Evolutionary conservation across 2,329 filamentous ascomycete species (phyloP).

Genomic region (Cladosporium sp.): DNA sequence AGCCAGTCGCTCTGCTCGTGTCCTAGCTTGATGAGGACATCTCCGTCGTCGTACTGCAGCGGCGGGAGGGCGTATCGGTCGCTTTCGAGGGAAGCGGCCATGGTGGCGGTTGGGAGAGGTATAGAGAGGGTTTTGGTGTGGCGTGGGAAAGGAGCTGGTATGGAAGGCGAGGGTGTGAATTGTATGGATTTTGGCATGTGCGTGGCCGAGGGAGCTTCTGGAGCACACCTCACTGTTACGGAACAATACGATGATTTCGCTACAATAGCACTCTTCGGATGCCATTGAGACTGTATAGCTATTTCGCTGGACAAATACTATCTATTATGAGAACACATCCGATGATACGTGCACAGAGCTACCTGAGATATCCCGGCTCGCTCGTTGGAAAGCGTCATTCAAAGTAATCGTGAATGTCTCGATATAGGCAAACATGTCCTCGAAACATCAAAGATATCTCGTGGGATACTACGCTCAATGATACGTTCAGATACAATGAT

Average conservation of each 20-base stretch:
- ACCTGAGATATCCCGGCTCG: too few relatives aligned
- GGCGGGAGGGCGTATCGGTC: background rate
- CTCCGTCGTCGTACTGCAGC: background rate
- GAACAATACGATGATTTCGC: background rate
- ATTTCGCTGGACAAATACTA: background rate
- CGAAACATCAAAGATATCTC: too few relatives aligned
- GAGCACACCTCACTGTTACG: background rate
- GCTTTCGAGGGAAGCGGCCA: background rate
- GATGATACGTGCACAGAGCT: background rate
- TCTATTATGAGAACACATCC: background rate
- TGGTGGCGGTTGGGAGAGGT: background rate
- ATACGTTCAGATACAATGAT: too few relatives aligned
- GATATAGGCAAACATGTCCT: too few relatives aligned
- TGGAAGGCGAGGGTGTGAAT: background rate
- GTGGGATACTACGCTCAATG: too few relatives aligned
- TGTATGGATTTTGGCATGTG: background rate
- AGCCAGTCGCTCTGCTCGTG: slow-evolving; percentile 1
- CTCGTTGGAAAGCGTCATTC: too few relatives aligned
- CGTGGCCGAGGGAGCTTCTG: background rate
- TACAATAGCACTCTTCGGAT: background rate
- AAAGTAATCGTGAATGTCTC: background rate
- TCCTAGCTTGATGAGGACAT: background rate
- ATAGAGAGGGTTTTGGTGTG: background rate
- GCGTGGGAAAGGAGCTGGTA: background rate
- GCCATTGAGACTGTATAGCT: background rate